These are phyloP conservation scores for Spathaspora sp. DNA, from an alignment of 805 yeast species.

Conservation along the genomic window DNA sequence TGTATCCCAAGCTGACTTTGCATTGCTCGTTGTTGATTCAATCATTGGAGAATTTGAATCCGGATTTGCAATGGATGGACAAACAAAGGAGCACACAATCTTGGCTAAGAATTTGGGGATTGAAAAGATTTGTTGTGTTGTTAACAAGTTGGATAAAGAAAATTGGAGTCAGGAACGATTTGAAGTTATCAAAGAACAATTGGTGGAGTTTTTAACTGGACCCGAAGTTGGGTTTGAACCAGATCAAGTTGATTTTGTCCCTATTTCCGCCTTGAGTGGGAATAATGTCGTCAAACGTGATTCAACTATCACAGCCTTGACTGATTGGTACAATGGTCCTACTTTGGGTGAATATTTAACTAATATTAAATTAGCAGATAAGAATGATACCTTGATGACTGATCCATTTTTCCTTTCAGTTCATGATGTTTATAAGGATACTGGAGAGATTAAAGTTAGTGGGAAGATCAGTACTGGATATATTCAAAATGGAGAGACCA, in stretches of 20 bases:
- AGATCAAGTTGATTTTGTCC: constrained; percentile 49
- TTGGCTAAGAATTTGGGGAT: constrained; percentile 67
- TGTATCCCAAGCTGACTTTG: constrained; percentile 73
- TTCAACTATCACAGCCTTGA: constrained; percentile 17
- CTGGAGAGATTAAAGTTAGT: constrained; percentile 47
- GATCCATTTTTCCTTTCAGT: constrained; percentile 56
- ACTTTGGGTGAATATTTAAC: constrained; percentile 42
- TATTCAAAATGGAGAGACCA: constrained; percentile 67
- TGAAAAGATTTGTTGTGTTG: constrained; percentile 54
- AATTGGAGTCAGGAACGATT: constrained; percentile 55
- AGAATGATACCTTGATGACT: constrained; percentile 17
- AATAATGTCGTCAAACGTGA: constrained; percentile 55
- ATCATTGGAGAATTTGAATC: constrained; percentile 65
- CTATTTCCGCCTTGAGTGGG: constrained; percentile 69
- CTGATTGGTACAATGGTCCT: constrained; percentile 46
- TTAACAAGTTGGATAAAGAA: constrained; percentile 69
- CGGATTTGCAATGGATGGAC: constrained; percentile 66
- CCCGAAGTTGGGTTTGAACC: constrained; percentile 46
- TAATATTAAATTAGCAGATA: constrained; percentile 11
- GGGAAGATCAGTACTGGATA: constrained; percentile 71
- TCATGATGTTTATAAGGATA: constrained; percentile 53
- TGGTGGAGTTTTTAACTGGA: constrained; percentile 48
- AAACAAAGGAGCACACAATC: constrained; percentile 74
- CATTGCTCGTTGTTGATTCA: constrained; percentile 68
- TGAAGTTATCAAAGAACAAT: constrained; percentile 45